Conservation (phyloP, 2,329 filamentous ascomycete species). For the Neofusicoccum ribis region DNA sequence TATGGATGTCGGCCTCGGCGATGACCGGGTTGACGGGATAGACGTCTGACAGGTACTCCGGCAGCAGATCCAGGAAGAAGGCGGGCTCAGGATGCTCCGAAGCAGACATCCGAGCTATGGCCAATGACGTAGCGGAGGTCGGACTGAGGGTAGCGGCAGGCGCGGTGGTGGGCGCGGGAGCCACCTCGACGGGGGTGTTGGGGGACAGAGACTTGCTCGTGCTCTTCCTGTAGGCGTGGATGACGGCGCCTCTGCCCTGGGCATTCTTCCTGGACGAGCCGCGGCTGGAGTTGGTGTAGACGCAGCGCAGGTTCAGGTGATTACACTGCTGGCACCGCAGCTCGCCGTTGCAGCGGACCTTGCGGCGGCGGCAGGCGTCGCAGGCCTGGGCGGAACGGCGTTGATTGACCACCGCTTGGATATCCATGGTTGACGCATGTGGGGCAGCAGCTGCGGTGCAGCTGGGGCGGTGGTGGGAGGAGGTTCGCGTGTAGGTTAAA, state of each 20-base stretch:
- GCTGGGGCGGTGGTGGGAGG: neutral
- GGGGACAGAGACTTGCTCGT: neutral
- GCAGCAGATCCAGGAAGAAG: constrained; percentile 47
- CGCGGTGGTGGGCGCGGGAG: neutral
- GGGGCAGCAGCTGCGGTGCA: neutral
- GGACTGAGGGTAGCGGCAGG: neutral
- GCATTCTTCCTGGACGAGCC: constrained; percentile 77
- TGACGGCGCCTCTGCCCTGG: constrained; percentile 73
- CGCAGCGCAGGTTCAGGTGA: constrained; percentile 67
- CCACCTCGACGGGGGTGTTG: neutral
- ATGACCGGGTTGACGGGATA: constrained; percentile 52
- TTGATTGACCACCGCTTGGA: neutral
- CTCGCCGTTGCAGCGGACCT: constrained; percentile 72
- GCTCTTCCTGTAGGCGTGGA: constrained; percentile 65
- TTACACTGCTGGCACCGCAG: constrained; percentile 72
- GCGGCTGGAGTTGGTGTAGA: constrained; percentile 72
- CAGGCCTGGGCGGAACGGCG: constrained; percentile 54
- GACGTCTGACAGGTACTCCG: constrained; percentile 46
- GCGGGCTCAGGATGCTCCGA: neutral
- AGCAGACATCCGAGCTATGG: constrained; percentile 61
- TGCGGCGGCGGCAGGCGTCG: constrained; percentile 72
- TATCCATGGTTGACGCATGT: constrained; percentile 9
- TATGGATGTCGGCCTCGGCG: constrained; percentile 43
- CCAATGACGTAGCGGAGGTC: neutral
- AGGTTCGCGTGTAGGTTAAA: neutral